phyloP scores from a whole-genome alignment of 2,329 filamentous ascomycete species.

The Lecanicillium sp. region DNA sequence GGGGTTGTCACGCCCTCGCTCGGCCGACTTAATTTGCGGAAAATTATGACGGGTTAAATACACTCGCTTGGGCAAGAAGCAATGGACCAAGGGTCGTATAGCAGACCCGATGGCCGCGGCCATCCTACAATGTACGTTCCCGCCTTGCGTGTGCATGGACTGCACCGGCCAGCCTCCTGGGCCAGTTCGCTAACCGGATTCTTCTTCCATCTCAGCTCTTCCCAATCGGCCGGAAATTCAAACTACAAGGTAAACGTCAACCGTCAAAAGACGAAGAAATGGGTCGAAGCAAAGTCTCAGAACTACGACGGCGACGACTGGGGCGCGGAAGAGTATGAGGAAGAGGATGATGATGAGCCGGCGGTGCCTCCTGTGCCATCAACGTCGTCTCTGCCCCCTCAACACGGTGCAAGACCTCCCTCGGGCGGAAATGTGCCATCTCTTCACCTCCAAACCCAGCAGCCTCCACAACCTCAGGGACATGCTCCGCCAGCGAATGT shows the following conservation, averaged over 20 bases:
- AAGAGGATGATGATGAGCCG: constrained; percentile 46
- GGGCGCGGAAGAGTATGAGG: constrained; percentile 65
- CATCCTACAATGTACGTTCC: constrained; percentile 6
- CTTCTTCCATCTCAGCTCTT: constrained; percentile 15
- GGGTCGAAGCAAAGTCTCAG: constrained; percentile 80
- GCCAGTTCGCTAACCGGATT: neutral
- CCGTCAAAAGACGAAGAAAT: constrained; percentile 85
- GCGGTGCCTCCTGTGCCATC: neutral
- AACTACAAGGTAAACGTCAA: constrained; percentile 78
- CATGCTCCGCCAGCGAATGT: neutral
- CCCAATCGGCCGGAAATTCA: constrained; percentile 22
- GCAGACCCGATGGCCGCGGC: constrained; percentile 8
- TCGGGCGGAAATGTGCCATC: constrained; percentile 8
- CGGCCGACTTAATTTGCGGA: too few relatives aligned
- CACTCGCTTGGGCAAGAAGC: neutral
- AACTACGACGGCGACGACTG: constrained; percentile 92
- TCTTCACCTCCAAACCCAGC: constrained; percentile 17
- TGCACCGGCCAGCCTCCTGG: neutral
- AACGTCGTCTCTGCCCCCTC: neutral
- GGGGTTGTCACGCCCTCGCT: too few relatives aligned
- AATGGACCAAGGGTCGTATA: constrained; percentile 9
- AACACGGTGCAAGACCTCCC: constrained; percentile 2
- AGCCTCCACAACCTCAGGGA: constrained; percentile 1
- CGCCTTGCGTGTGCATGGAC: neutral
- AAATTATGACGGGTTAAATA: too few relatives aligned